Conservation (phyloP, 371 early-diverging fungal species). For the Mortierella sp. region DNA sequence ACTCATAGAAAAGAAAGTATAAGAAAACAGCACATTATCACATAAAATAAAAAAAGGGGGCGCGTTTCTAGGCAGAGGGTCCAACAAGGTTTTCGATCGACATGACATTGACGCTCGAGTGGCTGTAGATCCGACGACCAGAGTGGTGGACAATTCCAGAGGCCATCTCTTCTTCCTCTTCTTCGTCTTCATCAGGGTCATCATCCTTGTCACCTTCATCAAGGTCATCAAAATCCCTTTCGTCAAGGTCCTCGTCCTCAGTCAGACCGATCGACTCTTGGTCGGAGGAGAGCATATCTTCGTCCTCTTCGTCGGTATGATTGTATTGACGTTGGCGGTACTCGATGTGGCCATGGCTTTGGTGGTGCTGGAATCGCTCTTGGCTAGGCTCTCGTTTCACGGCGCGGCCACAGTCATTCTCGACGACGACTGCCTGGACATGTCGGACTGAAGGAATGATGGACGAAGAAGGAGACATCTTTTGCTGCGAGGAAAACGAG, state of each 20-base stretch:
- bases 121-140: conserved; percentile 3
- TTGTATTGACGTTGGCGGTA: conserved; percentile 6
- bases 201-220: conserved; percentile 21
- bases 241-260: conserved; percentile 28
- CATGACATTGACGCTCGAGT: conserved; percentile 33
- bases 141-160: background rate
- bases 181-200: conserved; percentile 8
- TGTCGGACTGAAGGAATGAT: conserved; percentile 16
- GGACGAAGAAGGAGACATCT: conserved; percentile 9
- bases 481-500: background rate
- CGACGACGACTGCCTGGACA: background rate
- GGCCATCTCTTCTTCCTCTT: conserved; percentile 4
- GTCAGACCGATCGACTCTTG: conserved; percentile 28
- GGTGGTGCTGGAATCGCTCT: conserved; percentile 4
- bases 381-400: conserved; percentile 39
- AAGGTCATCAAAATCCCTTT: conserved; percentile 22
- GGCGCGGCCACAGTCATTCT: conserved; percentile 23
- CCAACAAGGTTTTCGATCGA: conserved; percentile 54
- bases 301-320: conserved; percentile 15
- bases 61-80: conserved; percentile 16
- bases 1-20: background rate
- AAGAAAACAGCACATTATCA: background rate
- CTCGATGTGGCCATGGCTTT: conserved; percentile 18
- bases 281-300: conserved; percentile 20
- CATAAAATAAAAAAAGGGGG: background rate